Conservation (phyloP, 169 alveolate species). For the Plasmodium cynomolgi region DNA sequence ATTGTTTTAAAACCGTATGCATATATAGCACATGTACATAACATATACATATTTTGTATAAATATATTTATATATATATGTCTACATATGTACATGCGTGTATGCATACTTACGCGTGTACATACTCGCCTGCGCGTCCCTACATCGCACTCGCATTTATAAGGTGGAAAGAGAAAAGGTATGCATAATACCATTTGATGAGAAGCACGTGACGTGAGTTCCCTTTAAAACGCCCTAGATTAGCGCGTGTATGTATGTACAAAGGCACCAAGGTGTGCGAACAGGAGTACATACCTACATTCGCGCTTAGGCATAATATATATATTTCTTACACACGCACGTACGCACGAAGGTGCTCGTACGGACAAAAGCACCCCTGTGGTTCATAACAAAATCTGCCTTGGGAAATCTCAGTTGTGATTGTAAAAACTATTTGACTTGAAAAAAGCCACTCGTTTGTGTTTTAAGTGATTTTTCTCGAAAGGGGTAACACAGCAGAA, state of each 20-base stretch:
- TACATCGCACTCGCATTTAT: background rate
- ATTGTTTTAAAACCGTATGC: background rate
- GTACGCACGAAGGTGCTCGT: background rate
- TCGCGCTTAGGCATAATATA: background rate
- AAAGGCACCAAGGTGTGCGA: background rate
- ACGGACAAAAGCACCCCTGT: background rate
- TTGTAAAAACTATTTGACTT: background rate
- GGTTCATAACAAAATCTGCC: background rate
- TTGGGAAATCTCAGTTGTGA: background rate
- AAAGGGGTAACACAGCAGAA: background rate
- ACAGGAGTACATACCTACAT: background rate
- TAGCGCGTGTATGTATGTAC: background rate
- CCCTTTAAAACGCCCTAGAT: background rate
- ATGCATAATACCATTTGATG: background rate
- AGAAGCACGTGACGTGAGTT: background rate
- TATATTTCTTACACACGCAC: background rate
- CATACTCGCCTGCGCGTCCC: background rate
- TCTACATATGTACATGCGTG: too few species aligned
- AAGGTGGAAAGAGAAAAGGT: background rate
- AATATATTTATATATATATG: too few species aligned
- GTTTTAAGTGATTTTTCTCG: background rate
- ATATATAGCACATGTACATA: background rate
- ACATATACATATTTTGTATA: background rate
- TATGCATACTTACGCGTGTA: background rate
- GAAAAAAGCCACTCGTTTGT: background rate